phyloP scores from a whole-genome alignment of 139 green algal genomes.

The Protoeuglena noctilucae region DNA sequence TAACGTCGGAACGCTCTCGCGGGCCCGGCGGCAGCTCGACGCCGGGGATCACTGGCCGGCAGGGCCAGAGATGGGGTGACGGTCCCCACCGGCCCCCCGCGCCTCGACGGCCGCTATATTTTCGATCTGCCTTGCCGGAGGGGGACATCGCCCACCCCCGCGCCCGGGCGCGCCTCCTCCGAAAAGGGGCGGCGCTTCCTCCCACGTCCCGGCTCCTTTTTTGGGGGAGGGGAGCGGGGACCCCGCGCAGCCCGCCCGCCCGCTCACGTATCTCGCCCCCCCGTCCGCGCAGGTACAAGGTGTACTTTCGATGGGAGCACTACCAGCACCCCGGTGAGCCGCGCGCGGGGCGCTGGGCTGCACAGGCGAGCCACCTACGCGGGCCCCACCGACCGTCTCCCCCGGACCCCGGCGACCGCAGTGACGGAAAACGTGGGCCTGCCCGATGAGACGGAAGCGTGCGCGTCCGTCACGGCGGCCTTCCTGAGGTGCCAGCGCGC shows the following conservation, averaged over 20 bases:
- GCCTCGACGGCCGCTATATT: too few species aligned
- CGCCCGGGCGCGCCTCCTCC: neutral
- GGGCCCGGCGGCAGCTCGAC: too few species aligned
- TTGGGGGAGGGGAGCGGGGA: neutral
- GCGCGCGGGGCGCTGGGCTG: too few species aligned
- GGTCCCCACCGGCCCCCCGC: too few species aligned
- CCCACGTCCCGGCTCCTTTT: neutral
- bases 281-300: conserved; percentile 53
- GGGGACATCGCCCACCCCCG: neutral
- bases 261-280: too few species aligned
- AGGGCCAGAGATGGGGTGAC: too few species aligned
- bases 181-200: neutral
- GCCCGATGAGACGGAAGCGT: conserved; percentile 67
- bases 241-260: neutral
- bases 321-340: conserved; percentile 43
- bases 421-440: conserved; percentile 18
- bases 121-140: neutral
- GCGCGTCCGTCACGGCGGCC: conserved; percentile 74
- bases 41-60: too few species aligned
- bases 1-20: too few species aligned
- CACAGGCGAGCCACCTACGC: too few species aligned
- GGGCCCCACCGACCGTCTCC: too few species aligned
- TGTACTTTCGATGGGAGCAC: conserved; percentile 75
- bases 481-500: too few species aligned
- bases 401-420: too few species aligned